These are phyloP conservation scores for Skeletonema menzelii DNA, from an alignment of 108 stramenopile genomes.

Conservation along the genomic window DNA sequence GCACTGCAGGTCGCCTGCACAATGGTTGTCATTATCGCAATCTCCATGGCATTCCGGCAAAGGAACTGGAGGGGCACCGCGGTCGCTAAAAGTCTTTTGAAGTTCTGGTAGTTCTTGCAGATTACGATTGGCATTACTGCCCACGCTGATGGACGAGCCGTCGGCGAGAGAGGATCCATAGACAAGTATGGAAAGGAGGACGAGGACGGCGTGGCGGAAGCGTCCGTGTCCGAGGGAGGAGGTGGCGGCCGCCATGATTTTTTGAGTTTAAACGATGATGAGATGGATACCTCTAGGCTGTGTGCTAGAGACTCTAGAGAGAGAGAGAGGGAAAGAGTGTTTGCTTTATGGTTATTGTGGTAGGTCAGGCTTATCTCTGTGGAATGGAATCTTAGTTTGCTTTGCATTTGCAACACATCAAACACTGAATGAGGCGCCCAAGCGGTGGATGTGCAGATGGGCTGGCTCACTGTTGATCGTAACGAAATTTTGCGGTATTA, in stretches of 20 bases:
- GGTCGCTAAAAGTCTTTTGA: not conserved
- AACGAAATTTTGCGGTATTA: too few relatives aligned
- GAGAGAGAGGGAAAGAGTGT: too few relatives aligned
- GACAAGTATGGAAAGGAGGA: not conserved
- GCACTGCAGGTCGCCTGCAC: not conserved
- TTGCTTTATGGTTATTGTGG: too few relatives aligned
- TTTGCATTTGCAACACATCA: too few relatives aligned
- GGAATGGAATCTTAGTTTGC: too few relatives aligned
- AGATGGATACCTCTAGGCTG: not conserved
- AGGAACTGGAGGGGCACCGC: not conserved
- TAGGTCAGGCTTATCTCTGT: too few relatives aligned
- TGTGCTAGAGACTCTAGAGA: too few relatives aligned
- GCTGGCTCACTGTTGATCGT: too few relatives aligned
- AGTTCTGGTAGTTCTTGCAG: not conserved
- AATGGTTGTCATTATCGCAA: conserved; percentile 5
- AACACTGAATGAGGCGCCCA: too few relatives aligned
- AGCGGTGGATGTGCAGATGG: too few relatives aligned
- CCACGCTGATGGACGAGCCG: not conserved
- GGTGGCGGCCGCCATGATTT: not conserved
- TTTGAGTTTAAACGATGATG: not conserved
- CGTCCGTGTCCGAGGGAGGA: not conserved
- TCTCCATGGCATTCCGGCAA: conserved; percentile 13
- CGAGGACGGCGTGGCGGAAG: not conserved
- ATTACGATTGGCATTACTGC: not conserved
- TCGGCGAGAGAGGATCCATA: not conserved